Conservation (phyloP, 306 rosid genomes). For the Prunus campanulata region DNA sequence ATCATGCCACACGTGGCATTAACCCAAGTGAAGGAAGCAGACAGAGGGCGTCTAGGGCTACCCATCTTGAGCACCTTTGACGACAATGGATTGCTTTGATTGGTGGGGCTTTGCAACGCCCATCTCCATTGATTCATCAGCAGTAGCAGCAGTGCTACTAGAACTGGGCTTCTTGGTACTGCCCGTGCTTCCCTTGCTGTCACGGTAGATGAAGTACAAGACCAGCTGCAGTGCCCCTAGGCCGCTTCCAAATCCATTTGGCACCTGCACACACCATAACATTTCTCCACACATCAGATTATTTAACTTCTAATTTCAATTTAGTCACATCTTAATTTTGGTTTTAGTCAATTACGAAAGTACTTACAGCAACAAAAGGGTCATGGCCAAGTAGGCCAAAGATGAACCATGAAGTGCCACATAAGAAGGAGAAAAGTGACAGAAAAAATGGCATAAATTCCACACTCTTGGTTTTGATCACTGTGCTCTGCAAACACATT, state of each 20-base stretch:
- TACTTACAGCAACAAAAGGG: conserved; percentile 72
- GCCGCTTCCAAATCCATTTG: conserved; percentile 72
- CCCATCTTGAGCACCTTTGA: conserved; percentile 23
- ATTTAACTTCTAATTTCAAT: not conserved
- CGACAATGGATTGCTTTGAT: conserved; percentile 23
- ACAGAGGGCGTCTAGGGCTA: conserved; percentile 7
- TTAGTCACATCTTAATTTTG: not conserved
- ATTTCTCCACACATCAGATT: not conserved
- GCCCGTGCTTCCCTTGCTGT: conserved; percentile 9
- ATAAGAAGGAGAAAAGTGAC: conserved; percentile 77
- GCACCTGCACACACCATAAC: conserved; percentile 42
- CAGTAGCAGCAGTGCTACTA: not conserved
- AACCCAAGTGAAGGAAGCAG: not conserved
- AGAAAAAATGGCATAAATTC: conserved; percentile 95
- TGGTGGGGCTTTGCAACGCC: conserved; percentile 46
- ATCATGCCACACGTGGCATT: not conserved
- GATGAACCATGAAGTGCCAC: conserved; percentile 88
- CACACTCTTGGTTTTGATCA: conserved; percentile 72
- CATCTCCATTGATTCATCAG: conserved; percentile 48
- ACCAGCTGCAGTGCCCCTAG: conserved; percentile 65
- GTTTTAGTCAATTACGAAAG: not conserved
- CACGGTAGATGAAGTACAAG: conserved; percentile 68
- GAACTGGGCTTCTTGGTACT: conserved; percentile 24
- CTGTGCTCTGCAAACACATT: conserved; percentile 61
- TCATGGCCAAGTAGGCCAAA: conserved; percentile 82